Evolutionary conservation across 768 basidiomycete species (phyloP), one percentile per base, ranked within the genome.

Genomic region (Russula emetica): DNA sequence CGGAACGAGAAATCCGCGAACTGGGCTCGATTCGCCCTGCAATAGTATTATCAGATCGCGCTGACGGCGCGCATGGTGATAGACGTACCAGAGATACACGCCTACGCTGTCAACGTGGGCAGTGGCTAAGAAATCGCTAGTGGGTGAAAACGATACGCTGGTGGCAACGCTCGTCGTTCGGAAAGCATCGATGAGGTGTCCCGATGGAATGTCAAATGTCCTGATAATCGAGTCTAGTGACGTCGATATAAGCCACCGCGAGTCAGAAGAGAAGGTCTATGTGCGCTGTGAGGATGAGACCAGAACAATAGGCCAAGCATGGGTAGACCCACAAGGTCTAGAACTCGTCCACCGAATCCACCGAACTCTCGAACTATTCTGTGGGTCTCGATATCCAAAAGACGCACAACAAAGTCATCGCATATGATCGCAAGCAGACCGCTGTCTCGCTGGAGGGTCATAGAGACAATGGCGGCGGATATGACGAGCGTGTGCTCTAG

Each of bases 151-250:
- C 1, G 92, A 82, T 22, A 99, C 76, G 71, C 88, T 93, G 0
- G 92, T 95, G 6, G 96, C 92, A 28, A 96, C 83, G 68, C 88
- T 92, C 32, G 88, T 77, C 10, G 93, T 94, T 59, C 84, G 82
- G 79, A 99, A 98, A 0, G 86, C 92, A 70, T 98, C 94, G 58
- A 99, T 94, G 42, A 98, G 78, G 30, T 86, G 81, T 6, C 95
- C 94, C 20, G 94, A 93, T 0, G 97, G 96, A 28, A 99, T 82
- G 72, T 99, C 96, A 73, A 93, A 99, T 2, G 96, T 98, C 34
- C 97, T 85, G 69, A 98, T 92, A 58, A 89, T 80, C 0, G 92
- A 92, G 74, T 99, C 97, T 45, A 97, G 77, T 10, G 95, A 94
- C 2, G 91, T 85, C 1, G 86, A 79, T 47, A 98, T 82, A 56